phyloP scores from a whole-genome alignment of 2,329 filamentous ascomycete genomes.

The Talaromyces funiculosus region DNA sequence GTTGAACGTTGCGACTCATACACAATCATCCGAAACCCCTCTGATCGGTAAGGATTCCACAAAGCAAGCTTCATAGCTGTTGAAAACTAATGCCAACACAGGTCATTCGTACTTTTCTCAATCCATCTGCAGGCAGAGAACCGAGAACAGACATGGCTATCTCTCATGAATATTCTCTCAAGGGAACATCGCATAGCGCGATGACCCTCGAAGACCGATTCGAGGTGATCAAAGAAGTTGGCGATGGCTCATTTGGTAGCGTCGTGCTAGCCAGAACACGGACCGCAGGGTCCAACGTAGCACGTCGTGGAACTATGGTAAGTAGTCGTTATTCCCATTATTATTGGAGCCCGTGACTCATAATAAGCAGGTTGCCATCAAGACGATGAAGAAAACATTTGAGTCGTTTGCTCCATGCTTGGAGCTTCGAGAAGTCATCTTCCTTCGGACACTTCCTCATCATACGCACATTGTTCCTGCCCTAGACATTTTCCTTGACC shows the following conservation, averaged over 20 bases:
- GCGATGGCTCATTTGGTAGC: constrained; percentile 97
- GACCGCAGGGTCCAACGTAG: constrained; percentile 80
- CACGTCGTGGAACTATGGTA: constrained; percentile 88
- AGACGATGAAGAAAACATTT: constrained; percentile 99
- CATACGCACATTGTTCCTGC: constrained; percentile 95
- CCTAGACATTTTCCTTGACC: constrained; percentile 96
- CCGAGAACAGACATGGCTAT: constrained; percentile 61
- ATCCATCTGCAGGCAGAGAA: constrained; percentile 39
- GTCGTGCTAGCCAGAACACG: constrained; percentile 88
- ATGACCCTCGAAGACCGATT: constrained; percentile 81
- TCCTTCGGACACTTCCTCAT: constrained; percentile 78
- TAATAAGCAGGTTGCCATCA: constrained; percentile 76
- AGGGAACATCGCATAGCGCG: constrained; percentile 54
- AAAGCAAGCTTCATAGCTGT: neutral
- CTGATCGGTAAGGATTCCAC: neutral
- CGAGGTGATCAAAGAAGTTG: constrained; percentile 95
- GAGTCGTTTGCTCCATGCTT: constrained; percentile 85
- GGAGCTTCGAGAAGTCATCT: constrained; percentile 94
- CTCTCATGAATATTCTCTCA: constrained; percentile 65
- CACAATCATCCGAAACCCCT: neutral
- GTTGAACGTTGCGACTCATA: constrained; percentile 10
- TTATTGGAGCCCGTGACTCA: constrained; percentile 8
- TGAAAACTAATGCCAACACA: constrained; percentile 1
- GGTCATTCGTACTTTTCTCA: constrained; percentile 15
- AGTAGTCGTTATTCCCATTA: constrained; percentile 18